Evolutionary conservation across 352 stramenopile species (phyloP), one percentile per base, ranked within the genome.

Genomic region (Lagenidium giganteum): DNA sequence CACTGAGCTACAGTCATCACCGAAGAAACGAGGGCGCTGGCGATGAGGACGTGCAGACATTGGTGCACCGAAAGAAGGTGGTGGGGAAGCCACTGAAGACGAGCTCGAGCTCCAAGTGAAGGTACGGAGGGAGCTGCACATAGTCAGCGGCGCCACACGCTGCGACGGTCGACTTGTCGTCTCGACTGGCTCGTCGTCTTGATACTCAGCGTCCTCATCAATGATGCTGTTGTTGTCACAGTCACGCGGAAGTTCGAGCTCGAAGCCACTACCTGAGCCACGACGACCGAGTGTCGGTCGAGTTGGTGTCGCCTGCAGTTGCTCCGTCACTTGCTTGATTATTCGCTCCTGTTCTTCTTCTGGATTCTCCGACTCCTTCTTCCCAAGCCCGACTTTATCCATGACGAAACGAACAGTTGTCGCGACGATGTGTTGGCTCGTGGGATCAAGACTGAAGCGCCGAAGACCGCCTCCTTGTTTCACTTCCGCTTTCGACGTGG

Each of bases 271-370:
- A 2, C 51, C 51, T 43, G 6, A 40, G 40, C 21, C 13, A 42
- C 20, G 35, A 29, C 20, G 35, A 42, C 36, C n/a, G 34, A 8
- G 18, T 41, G 34, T 12, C 37, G 20, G 17, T 8, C 22, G 22
- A 28, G n/a, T 13, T 16, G 26, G 35, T n/a, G 27, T 33, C 18
- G 46, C 21, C 40, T 83, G 67, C 44, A 83, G 40, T 25, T 64
- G 47, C 61, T 77, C 69, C 17, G 63, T 77, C 56, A 89, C 65
- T 31, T 74, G 74, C 30, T 85, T 67, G 29, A 95, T 66, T 21
- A 82, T 74, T 28, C 70, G 57, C 49, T 89, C 70, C 54, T 88
- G 75, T 23, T 87, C 53, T 27, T 62, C 40, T 23, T 55, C 53
- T 1, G 53, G 53, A 42, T 62, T 53, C 0, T 39, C 25, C 9